Base-by-base conservation (phyloP, 2,329 filamentous ascomycete species). In the Biscogniauxia sp. region DNA sequence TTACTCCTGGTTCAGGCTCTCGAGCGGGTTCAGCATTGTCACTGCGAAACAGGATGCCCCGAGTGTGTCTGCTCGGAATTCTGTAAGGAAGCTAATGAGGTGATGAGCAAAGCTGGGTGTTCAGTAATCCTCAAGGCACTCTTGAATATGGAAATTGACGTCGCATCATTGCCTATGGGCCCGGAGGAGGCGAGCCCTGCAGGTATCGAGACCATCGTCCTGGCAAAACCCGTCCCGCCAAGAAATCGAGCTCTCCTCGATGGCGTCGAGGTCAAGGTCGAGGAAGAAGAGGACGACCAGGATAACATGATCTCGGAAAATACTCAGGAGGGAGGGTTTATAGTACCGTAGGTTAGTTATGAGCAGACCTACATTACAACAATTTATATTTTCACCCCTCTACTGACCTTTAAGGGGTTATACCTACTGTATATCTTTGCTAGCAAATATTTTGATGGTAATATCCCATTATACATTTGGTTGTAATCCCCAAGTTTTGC, bases 61-160 rank as follows among this genome's bases (percentile, higher is more conserved):
- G 94, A 97, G 75, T 99, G 95, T 75, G 93, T 96, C 51, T 92
- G 90, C 64, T 90, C 88, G 63, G 91, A 96, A 74, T 78, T 86
- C 58, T 98, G 95, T 74, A 92, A 90, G 74, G 87, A 97, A 75
- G 85, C 87, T 57, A 97, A 97, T 72, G 86, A 91, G 70, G 93
- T 98, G 9, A 95, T 97, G 89, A 95, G 91, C 71, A 98, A 97
- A 76, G 91, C 89, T 0, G 94, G 94, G 0, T 89, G 90, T 7
- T 86, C 85, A 59, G 93, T 97, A 23, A 87, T 98, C 28, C 77
- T 98, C 60, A 90, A 89, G 76, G 86, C 84, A 63, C 73, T 97
- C 58, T 74, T 97, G 56, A 88, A 89, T 20, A 81, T 87, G 73
- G 86, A 93, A 28, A 90, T 97, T 59, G 91, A 97, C 74, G 77